phyloP scores from a whole-genome alignment of 2,329 filamentous ascomycete genomes.

The Fusarium sp. region DNA sequence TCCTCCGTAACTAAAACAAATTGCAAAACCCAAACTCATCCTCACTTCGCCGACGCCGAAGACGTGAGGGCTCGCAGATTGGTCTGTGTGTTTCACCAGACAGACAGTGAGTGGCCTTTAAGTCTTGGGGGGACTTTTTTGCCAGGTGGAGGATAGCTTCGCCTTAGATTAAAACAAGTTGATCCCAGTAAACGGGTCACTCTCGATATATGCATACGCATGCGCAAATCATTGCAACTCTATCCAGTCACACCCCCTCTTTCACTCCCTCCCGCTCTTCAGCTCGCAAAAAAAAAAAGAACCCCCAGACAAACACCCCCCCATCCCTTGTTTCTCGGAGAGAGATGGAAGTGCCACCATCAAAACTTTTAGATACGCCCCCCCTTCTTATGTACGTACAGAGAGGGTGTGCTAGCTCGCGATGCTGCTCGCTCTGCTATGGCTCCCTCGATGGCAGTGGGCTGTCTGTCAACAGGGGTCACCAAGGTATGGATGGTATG shows the following conservation, averaged over 20 bases:
- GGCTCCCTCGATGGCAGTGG: constrained; percentile 25
- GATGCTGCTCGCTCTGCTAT: neutral
- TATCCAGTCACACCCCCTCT: neutral
- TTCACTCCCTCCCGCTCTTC: constrained; percentile 34
- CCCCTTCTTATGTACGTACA: constrained; percentile 10
- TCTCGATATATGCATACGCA: constrained; percentile 26
- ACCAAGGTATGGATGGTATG: neutral
- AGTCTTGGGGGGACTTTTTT: constrained; percentile 7
- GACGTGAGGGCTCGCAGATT: constrained; percentile 37
- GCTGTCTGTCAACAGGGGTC: constrained; percentile 36
- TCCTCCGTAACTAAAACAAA: neutral
- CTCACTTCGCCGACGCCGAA: constrained; percentile 40
- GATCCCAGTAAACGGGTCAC: constrained; percentile 19
- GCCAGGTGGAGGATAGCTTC: constrained; percentile 4
- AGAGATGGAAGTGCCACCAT: constrained; percentile 8
- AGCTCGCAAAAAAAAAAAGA: constrained; percentile 19
- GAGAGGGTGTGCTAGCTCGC: constrained; percentile 4
- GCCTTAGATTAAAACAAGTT: constrained; percentile 24
- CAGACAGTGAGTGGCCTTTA: neutral
- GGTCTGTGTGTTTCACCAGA: constrained; percentile 41
- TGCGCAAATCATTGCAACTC: neutral
- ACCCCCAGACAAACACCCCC: constrained; percentile 32
- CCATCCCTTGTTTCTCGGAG: constrained; percentile 31
- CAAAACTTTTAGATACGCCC: neutral
- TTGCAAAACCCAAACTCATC: constrained; percentile 17